These are phyloP conservation scores for Aspergillus campestris DNA, from an alignment of 495 filamentous ascomycete genomes.

Conservation along the genomic window DNA sequence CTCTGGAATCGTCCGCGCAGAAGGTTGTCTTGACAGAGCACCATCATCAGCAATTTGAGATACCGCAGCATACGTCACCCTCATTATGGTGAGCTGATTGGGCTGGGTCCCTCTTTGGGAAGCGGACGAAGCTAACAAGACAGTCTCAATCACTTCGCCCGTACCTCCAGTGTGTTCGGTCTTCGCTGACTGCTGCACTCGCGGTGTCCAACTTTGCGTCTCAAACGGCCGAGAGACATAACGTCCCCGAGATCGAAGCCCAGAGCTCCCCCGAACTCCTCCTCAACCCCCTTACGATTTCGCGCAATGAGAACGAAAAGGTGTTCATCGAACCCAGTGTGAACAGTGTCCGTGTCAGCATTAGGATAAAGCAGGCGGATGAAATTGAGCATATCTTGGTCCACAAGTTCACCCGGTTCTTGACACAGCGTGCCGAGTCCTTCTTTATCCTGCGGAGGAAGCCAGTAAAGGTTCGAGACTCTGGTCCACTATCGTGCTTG, in stretches of 20 bases:
- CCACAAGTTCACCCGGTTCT: conserved; percentile 94
- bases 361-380: conserved; percentile 98
- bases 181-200: conserved; percentile 86
- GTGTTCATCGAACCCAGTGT: conserved; percentile 86
- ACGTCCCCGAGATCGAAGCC: conserved; percentile 96
- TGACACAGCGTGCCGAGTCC: conserved; percentile 91
- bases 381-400: conserved; percentile 97
- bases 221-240: conserved; percentile 90
- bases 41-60: too few species aligned
- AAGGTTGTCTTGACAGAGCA: too few species aligned
- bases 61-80: not conserved
- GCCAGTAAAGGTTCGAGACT: conserved; percentile 66
- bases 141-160: conserved; percentile 97
- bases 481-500: not conserved
- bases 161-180: conserved; percentile 93
- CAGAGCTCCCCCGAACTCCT: conserved; percentile 85
- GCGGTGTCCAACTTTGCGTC: conserved; percentile 96
- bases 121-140: not conserved
- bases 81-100: too few species aligned
- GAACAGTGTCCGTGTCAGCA: conserved; percentile 91
- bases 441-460: conserved; percentile 97
- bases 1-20: too few species aligned
- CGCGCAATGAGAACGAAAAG: conserved; percentile 90
- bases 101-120: not conserved
- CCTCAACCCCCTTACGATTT: conserved; percentile 80